phyloP scores from a whole-genome alignment of 2,329 filamentous ascomycete genomes.

The Botrytis cinerea region DNA sequence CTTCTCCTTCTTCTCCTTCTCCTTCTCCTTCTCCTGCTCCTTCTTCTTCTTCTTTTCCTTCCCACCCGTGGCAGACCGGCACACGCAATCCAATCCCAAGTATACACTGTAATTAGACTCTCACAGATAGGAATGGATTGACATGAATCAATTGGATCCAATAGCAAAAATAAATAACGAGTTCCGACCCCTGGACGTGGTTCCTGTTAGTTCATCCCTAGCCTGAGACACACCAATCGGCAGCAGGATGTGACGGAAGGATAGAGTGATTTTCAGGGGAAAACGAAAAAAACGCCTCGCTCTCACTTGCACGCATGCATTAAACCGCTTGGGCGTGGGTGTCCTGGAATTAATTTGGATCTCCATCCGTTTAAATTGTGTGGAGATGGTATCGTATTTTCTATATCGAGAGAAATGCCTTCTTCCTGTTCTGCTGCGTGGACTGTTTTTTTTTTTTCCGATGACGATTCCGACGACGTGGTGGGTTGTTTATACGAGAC shows the following conservation, averaged over 20 bases:
- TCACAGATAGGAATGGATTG: too few relatives aligned
- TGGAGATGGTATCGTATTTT: background rate
- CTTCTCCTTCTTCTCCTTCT: background rate
- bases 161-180: too few relatives aligned
- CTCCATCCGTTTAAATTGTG: slow-evolving; percentile 10
- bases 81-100: too few relatives aligned
- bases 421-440: background rate
- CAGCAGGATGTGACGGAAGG: too few relatives aligned
- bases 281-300: too few relatives aligned
- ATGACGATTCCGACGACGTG: slow-evolving; percentile 1
- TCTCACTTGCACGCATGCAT: too few relatives aligned
- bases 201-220: too few relatives aligned
- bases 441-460: background rate
- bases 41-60: background rate
- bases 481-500: background rate
- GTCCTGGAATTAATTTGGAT: slow-evolving; percentile 2
- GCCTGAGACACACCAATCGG: too few relatives aligned
- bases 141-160: too few relatives aligned
- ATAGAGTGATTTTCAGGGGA: too few relatives aligned
- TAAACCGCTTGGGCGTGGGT: background rate
- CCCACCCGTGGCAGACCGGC: background rate
- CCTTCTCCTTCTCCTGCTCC: background rate
- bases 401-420: background rate
- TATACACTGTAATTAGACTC: too few relatives aligned
- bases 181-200: too few relatives aligned